phyloP scores from a whole-genome alignment of 148 eudicot species.

The Euryodendron excelsum region DNA sequence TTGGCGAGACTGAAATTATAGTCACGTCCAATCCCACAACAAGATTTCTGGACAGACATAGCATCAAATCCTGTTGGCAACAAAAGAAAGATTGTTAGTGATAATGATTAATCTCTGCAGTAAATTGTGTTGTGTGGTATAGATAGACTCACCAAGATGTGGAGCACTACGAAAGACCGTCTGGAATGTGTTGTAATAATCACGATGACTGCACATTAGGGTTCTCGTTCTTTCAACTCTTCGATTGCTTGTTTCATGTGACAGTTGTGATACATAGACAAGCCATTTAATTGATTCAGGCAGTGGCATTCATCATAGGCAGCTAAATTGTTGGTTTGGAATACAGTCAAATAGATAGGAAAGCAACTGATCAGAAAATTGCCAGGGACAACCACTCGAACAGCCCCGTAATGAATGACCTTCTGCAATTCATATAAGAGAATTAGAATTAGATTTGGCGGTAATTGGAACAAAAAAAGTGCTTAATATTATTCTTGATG shows the following conservation, averaged over 20 bases:
- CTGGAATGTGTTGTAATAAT: slow-evolving; percentile 16
- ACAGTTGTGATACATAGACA: neutral
- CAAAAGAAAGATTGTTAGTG: neutral
- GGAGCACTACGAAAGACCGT: neutral
- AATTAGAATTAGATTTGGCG: neutral
- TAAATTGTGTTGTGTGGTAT: neutral
- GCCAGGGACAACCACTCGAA: slow-evolving; percentile 28
- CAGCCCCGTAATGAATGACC: slow-evolving; percentile 24
- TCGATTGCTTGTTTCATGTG: slow-evolving; percentile 4
- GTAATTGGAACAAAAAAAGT: no score
- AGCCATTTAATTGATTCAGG: neutral
- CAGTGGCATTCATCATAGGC: slow-evolving; percentile 10
- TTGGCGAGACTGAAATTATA: neutral
- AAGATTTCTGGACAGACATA: neutral
- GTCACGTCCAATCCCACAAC: slow-evolving; percentile 16
- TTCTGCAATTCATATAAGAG: slow-evolving; percentile 6
- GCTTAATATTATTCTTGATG: no score
- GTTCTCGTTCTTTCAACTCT: neutral
- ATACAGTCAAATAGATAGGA: slow-evolving; percentile 25
- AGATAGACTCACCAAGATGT: neutral
- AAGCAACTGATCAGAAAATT: slow-evolving; percentile 27
- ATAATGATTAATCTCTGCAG: neutral
- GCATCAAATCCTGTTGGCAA: slow-evolving; percentile 12
- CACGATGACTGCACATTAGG: slow-evolving; percentile 5
- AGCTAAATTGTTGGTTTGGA: neutral